A percentile compares a stretch with the other conserved stretches of the same genome.
Conservation (phyloP, 148 eudicot genomes). For the Silene conica region DNA sequence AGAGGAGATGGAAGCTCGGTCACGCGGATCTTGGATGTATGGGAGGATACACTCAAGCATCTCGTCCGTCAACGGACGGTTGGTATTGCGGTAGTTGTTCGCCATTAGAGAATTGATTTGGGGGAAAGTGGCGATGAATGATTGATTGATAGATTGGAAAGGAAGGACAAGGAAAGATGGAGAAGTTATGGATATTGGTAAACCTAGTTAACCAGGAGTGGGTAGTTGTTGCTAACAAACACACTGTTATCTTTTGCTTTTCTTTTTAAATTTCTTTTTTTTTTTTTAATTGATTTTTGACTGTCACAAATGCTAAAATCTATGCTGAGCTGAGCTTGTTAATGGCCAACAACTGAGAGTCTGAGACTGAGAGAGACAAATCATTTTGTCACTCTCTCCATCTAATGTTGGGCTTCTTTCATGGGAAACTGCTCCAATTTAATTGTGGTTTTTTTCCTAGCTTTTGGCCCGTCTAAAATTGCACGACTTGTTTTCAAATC, state of each 20-base stretch:
- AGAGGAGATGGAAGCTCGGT: constrained; percentile 55
- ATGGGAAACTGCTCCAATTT: too few species aligned
- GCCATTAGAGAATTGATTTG: background rate
- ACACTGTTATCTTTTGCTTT: background rate
- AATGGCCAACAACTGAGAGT: background rate
- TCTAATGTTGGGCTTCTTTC: too few species aligned
- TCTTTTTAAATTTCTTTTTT: background rate
- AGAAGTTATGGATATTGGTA: background rate
- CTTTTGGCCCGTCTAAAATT: too few species aligned
- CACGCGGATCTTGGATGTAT: constrained; percentile 53
- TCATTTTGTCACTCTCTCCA: constrained; percentile 12
- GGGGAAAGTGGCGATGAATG: too few species aligned
- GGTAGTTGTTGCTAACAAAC: constrained; percentile 6
- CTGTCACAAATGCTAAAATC: background rate
- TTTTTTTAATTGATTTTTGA: background rate
- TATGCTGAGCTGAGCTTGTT: background rate
- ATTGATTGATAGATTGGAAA: too few species aligned
- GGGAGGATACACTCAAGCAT: constrained; percentile 62
- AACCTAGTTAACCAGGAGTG: constrained; percentile 14
- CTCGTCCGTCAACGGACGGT: constrained; percentile 42
- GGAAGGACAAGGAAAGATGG: background rate
- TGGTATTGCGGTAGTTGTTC: constrained; percentile 9
- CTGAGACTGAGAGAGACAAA: background rate
- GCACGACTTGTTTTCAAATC: too few species aligned
- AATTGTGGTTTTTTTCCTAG: too few species aligned